Conservation (phyloP, 768 basidiomycete genomes). For the Tricholoma sp. region DNA sequence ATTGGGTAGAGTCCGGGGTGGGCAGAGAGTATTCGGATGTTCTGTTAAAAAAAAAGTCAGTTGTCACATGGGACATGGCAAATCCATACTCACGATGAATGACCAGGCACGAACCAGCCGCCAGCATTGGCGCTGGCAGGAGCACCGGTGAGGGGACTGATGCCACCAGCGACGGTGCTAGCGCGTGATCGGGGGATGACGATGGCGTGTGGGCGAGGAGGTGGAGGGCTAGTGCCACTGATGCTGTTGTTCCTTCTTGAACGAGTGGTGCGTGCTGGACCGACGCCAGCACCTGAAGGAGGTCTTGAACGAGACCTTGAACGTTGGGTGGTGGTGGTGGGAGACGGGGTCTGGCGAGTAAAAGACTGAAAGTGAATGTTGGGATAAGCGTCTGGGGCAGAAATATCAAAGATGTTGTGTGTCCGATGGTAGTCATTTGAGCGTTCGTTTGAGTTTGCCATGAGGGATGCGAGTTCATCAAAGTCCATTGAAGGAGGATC, state of each 20-base stretch:
- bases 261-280: constrained; percentile 52
- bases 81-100: constrained; percentile 21
- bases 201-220: constrained; percentile 59
- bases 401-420: constrained; percentile 65
- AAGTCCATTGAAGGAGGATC: constrained; percentile 56
- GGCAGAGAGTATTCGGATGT: constrained; percentile 33
- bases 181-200: constrained; percentile 46
- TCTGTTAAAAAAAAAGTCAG: not conserved
- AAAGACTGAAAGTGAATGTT: too few species aligned
- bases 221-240: constrained; percentile 51
- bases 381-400: too few species aligned
- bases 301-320: constrained; percentile 45
- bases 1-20: constrained; percentile 44
- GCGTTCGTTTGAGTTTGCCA: constrained; percentile 23
- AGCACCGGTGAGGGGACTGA: too few species aligned
- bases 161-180: constrained; percentile 9
- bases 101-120: constrained; percentile 27
- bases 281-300: constrained; percentile 27
- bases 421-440: constrained; percentile 9
- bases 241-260: constrained; percentile 57
- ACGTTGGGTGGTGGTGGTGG: too few species aligned
- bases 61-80: too few species aligned
- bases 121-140: not conserved
- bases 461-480: constrained; percentile 62
- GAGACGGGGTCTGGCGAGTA: too few species aligned